Evolutionary conservation across 192 early-diverging fungal genomes (phyloP).

Genomic region (Jimgerdemannia lactiflua): DNA sequence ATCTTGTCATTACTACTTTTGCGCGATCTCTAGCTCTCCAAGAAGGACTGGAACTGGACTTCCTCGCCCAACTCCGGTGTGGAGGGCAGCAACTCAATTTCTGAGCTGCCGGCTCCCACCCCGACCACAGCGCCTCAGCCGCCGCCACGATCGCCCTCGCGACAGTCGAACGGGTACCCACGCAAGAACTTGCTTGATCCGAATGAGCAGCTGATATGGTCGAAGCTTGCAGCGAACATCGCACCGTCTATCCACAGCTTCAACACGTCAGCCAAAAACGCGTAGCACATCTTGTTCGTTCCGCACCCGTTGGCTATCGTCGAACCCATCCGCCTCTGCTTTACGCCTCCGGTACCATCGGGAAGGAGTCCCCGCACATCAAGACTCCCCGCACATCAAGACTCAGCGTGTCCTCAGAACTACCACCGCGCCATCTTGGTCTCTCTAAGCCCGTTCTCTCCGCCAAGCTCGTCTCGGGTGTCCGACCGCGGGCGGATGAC

Average conservation of each 20-base stretch:
- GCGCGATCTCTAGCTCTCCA: too few relatives aligned
- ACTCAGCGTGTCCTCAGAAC: constrained; percentile 61
- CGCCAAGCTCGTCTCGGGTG: constrained; percentile 76
- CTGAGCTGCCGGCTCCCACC: too few relatives aligned
- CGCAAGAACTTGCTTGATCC: constrained; percentile 7
- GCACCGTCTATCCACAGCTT: constrained; percentile 51
- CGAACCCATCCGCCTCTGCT: constrained; percentile 79
- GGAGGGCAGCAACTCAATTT: too few relatives aligned
- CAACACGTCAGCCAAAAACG: constrained; percentile 43
- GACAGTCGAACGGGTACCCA: too few relatives aligned
- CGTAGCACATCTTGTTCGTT: constrained; percentile 53
- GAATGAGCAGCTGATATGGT: constrained; percentile 46
- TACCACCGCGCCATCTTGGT: constrained; percentile 78
- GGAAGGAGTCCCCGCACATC: constrained; percentile 64
- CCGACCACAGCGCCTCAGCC: constrained; percentile 10
- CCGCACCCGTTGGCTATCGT: constrained; percentile 60
- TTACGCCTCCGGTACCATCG: constrained; percentile 72
- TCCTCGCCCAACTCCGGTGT: too few relatives aligned
- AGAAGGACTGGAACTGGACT: too few relatives aligned
- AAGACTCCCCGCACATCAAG: too few relatives aligned
- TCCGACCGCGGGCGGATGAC: constrained; percentile 80
- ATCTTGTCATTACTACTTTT: too few relatives aligned
- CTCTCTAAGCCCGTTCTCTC: constrained; percentile 79
- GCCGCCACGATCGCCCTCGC: constrained; percentile 15
- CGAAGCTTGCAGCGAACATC: constrained; percentile 41